phyloP scores from a whole-genome alignment of 257 asterid genomes.

The Echium plantagineum region DNA sequence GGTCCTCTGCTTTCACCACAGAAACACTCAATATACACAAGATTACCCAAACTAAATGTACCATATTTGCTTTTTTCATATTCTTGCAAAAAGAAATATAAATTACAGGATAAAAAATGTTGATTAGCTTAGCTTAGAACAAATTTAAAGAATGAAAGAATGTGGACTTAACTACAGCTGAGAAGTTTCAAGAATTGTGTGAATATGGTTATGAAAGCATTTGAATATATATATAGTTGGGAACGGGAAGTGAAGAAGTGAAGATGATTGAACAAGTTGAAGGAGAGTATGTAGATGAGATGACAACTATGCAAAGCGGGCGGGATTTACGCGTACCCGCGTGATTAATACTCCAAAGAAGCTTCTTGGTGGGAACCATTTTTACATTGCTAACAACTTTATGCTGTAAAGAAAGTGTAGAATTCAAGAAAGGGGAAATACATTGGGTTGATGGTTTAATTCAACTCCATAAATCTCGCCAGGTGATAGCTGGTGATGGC shows the following conservation, averaged over 20 bases:
- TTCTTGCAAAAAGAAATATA: background rate
- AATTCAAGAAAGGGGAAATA: background rate
- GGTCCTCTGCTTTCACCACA: slow-evolving; percentile 58
- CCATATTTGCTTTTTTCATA: slow-evolving; percentile 28
- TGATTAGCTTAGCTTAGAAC: background rate
- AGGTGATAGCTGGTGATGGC: too few relatives aligned
- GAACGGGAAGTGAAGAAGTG: background rate
- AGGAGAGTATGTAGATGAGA: too few relatives aligned
- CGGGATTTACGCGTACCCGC: background rate
- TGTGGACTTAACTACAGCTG: slow-evolving; percentile 2
- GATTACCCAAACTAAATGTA: slow-evolving; percentile 20
- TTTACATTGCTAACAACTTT: background rate
- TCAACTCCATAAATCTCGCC: background rate
- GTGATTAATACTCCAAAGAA: background rate
- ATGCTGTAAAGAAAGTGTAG: background rate
- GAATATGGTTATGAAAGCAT: background rate
- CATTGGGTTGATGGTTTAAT: background rate
- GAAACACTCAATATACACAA: slow-evolving; percentile 24
- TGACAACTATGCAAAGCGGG: background rate
- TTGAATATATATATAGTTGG: background rate
- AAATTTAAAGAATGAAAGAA: slow-evolving; percentile 13
- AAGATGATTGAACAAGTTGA: background rate
- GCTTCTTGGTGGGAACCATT: background rate
- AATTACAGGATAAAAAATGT: too few relatives aligned
- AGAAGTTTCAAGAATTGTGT: background rate